Base-by-base conservation (phyloP, 306 rosid genomes). In the Arachis stenosperma region DNA sequence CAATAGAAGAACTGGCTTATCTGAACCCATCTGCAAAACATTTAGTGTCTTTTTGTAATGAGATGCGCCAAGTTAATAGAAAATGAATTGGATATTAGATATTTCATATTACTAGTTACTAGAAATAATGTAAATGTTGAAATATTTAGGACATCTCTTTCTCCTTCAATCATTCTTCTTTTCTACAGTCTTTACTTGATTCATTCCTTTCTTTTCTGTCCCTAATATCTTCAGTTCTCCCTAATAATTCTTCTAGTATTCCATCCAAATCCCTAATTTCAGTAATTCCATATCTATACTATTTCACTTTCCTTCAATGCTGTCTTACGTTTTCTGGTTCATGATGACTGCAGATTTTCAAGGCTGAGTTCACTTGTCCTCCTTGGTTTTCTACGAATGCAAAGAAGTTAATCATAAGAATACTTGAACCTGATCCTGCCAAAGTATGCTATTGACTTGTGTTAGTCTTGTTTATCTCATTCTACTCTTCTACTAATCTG, bases 301-400 rank as follows among this genome's bases (percentile, higher is more conserved):
- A 4, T 33, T 33, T 33, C 37, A 33, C 61, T 50, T 46, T 72
- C 39, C 75, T 73, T 42, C 3, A 50, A 51, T 30, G 52, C 8
- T 3, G 15, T 60, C 41, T 13, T 61, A 17, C 64, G 17, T 64
- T 70, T 65, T 64, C 13, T 64, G 78, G 64, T 40, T 69, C 69
- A 66, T 73, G 65, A 70, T 46, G 42, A 11, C 29, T 59, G 79
- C 90, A 94, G 98, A 94, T 94, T 85, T 85, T 79, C 84, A 94
- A 91, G 86, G 98, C 98, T 11, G 95, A 94, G 3, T 94, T 89
- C 78, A 77, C 84, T 0, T 84, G 86, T 73, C 98, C 98, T 39
- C 87, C 97, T 44, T 94, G 98, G 98, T 94, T 91, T 88, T 94
- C 98, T 75, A 33, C 98, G 33, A 81, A 91, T 81, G 96, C 88